Evolutionary conservation across 768 basidiomycete species (phyloP).

Genomic region (Termitomyces eurrhizus): DNA sequence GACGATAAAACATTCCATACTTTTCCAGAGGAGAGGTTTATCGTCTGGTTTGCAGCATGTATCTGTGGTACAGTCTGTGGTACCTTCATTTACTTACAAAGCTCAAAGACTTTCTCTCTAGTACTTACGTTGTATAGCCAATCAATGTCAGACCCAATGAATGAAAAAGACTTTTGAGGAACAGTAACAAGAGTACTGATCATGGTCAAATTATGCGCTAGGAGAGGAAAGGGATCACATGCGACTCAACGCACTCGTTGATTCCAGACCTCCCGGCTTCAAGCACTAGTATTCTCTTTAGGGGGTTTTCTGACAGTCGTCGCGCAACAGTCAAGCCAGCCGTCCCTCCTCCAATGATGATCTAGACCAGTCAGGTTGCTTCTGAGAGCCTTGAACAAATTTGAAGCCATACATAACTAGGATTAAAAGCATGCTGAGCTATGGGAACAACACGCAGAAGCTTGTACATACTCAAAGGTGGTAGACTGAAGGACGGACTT

Average conservation of each 20-base stretch:
- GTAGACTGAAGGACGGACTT: slow-evolving; percentile 16
- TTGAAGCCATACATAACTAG: slow-evolving; percentile 14
- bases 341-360: slow-evolving; percentile 31
- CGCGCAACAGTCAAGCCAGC: slow-evolving; percentile 29
- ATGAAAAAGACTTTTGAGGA: slow-evolving; percentile 24
- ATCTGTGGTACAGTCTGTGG: slow-evolving; percentile 20
- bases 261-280: slow-evolving; percentile 1
- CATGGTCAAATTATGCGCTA: neutral
- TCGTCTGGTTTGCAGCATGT: slow-evolving; percentile 18
- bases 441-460: neutral
- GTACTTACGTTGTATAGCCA: slow-evolving; percentile 22
- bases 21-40: slow-evolving; percentile 27
- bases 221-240: neutral
- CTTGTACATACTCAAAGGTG: slow-evolving; percentile 20
- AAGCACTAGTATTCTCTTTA: neutral
- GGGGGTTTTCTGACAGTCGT: neutral
- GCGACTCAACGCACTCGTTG: neutral
- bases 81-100: neutral
- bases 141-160: slow-evolving; percentile 24
- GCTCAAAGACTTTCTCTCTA: neutral
- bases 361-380: slow-evolving; percentile 9
- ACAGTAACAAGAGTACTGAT: slow-evolving; percentile 24
- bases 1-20: slow-evolving; percentile 7
- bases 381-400: neutral
- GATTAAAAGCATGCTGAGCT: neutral